Evolutionary conservation across 2,329 filamentous ascomycete genomes (phyloP), one percentile per base, ranked within the genome.

Genomic region (Cryphonectria nitschkei): DNA sequence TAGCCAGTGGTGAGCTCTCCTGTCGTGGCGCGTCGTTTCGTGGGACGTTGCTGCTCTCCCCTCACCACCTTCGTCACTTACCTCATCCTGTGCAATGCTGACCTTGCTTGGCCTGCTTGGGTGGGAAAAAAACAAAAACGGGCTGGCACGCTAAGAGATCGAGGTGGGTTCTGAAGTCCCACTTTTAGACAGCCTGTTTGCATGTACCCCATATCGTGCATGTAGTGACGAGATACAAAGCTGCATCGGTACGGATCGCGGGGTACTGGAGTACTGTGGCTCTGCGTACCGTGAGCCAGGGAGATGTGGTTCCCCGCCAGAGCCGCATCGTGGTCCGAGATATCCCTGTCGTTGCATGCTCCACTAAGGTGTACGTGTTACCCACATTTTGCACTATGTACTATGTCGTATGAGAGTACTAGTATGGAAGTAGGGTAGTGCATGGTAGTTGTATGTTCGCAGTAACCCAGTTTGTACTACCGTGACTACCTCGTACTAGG

Each of bases 301-400:
- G 50, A 16, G n/a, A 46, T 9, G 19, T 29, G n/a, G n/a, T 26
- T 13, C 61, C 7, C 22, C 65, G 68, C 61, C 46, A 43, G 70
- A 68, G 65, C 68, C 70, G 63, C 68, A 72, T 2, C 26, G 68
- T 68, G 68, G 68, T 16, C 41, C 54, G 68, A 63, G 68, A 41
- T 16, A 62, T 22, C 70, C 64, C 60, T 64, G 37, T 52, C 14
- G 6, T 9, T 43, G 37, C 5, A 9, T 41, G 13, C 14, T 32
- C n/a, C 32, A n/a, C 37, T n/a, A 39, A 3, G 22, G 26, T 41
- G 37, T 22, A 37, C 16, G 5, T 8, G 22, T n/a, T 50, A 46
- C 16, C 46, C 54, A 32, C 34, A 34, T 34, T 34, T 34, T 3
- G 34, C 2, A 34, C 26, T 32, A 7, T 41, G n/a, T n/a, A 34